phyloP scores from a whole-genome alignment of 805 yeast genomes.

The Lipomyces kockii region DNA sequence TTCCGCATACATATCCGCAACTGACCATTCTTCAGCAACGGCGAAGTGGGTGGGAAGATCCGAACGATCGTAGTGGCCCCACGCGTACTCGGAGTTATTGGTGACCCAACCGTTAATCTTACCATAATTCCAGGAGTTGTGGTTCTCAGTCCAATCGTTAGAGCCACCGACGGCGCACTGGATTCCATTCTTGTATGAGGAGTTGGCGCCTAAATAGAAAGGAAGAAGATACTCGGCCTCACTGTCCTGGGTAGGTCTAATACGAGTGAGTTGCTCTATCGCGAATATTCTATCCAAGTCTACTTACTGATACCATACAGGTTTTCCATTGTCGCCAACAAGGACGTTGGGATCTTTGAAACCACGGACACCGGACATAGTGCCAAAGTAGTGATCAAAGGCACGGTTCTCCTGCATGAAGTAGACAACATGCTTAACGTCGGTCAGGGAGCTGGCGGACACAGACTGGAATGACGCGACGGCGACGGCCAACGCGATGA shows the following conservation, averaged over 20 bases:
- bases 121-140: constrained; percentile 40
- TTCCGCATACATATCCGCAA: constrained; percentile 42
- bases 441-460: not conserved
- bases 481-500: no score
- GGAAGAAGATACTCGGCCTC: constrained; percentile 38
- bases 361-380: constrained; percentile 42
- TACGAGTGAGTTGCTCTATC: no score
- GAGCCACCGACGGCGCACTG: constrained; percentile 41
- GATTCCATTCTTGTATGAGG: constrained; percentile 33
- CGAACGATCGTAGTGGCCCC: constrained; percentile 37
- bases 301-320: constrained; percentile 26
- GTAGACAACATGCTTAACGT: constrained; percentile 36
- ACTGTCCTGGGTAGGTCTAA: constrained; percentile 15
- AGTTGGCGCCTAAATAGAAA: constrained; percentile 35
- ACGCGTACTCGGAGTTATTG: constrained; percentile 38
- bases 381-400: constrained; percentile 41
- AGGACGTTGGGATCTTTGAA: constrained; percentile 41
- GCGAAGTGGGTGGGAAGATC: constrained; percentile 40
- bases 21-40: constrained; percentile 40
- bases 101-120: constrained; percentile 39
- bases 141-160: constrained; percentile 41
- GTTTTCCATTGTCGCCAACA: constrained; percentile 10
- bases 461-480: no score
- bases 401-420: constrained; percentile 43
- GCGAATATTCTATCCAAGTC: no score